Evolutionary conservation across 1,139 yeast species (phyloP).

Genomic region (Chernovozyma aurita): DNA sequence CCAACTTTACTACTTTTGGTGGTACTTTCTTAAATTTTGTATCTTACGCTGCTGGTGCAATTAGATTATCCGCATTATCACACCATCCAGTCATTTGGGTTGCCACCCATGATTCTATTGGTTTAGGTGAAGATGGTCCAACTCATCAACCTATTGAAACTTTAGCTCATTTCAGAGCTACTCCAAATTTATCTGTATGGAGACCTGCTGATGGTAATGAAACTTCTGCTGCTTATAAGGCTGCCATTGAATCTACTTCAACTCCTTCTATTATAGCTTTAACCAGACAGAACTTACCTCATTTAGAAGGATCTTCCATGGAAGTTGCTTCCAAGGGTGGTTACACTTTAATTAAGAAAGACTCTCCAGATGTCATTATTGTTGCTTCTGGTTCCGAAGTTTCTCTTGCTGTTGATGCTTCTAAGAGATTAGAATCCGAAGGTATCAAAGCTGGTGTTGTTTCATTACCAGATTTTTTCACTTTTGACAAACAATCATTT

Average conservation of each 20-base stretch:
- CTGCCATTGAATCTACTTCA: conserved; percentile 62
- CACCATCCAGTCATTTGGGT: conserved; percentile 95
- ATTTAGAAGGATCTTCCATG: conserved; percentile 86
- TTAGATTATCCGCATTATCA: conserved; percentile 90
- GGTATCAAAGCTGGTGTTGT: conserved; percentile 81
- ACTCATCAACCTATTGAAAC: conserved; percentile 99
- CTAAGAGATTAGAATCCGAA: conserved; percentile 56
- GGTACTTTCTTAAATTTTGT: conserved; percentile 99
- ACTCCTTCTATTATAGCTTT: conserved; percentile 92
- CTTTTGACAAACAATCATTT: conserved; percentile 78
- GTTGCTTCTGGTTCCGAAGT: conserved; percentile 98
- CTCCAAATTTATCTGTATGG: conserved; percentile 95
- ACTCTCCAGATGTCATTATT: conserved; percentile 70
- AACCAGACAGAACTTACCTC: conserved; percentile 97
- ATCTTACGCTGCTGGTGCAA: conserved; percentile 96
- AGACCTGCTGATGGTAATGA: conserved; percentile 99
- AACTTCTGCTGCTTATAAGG: conserved; percentile 92
- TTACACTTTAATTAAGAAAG: conserved; percentile 64
- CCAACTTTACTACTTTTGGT: conserved; percentile 88
- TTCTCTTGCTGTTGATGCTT: conserved; percentile 74
- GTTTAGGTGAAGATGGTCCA: conserved; percentile 99
- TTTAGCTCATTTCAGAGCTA: conserved; percentile 94
- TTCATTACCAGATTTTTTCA: conserved; percentile 88
- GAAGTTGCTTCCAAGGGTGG: conserved; percentile 97
- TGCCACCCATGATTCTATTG: conserved; percentile 98